Evolutionary conservation across 306 rosid species (phyloP), one percentile per base, ranked within the genome.

Genomic region (Prunus kanzakura): DNA sequence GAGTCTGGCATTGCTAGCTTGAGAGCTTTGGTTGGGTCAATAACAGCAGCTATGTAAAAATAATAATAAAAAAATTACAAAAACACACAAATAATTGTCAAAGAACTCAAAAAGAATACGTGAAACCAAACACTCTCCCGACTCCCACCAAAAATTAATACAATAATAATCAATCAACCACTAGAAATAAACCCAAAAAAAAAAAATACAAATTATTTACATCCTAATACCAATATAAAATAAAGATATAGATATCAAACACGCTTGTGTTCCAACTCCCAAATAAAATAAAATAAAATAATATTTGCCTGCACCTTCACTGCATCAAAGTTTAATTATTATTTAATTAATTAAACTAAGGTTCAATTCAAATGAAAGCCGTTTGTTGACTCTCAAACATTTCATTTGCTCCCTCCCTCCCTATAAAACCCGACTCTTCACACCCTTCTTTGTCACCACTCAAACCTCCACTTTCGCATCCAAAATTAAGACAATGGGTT

Each of bases 261-360:
- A 70, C 80, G 77, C 58, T 29, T 62, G 79, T 41, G 27, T 23
- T 25, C 54, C 77, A 60, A 12, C 8, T 41, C 46, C 14, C 18
- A 11, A 54, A 19, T 32, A 38, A 6, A 35, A 6, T 35, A 6
- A 52, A 32, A 0, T 32, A 4, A 32, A 4, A 18, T 27, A 10
- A 51, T 23, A 64, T 76, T 76, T 75, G 58, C 77, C 77, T 19
- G 77, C 58, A 46, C 77, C 58, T 61, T 46, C 77, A 25, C 69
- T 27, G 46, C 69, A 61, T 2, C 77, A 14, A 38, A 8, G 16
- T 15, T 23, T 49, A 49, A 47, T 23, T 49, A 69, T 47, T 68
- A 16, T 46, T 49, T 15, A 49, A 69, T 29, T 16, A 47, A 6
- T 23, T 22, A n/a, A 45, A 64, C 8, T 32, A 3, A 8, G 20